Conservation (phyloP, 352 stramenopile species). For the Globisporangium canariense region DNA sequence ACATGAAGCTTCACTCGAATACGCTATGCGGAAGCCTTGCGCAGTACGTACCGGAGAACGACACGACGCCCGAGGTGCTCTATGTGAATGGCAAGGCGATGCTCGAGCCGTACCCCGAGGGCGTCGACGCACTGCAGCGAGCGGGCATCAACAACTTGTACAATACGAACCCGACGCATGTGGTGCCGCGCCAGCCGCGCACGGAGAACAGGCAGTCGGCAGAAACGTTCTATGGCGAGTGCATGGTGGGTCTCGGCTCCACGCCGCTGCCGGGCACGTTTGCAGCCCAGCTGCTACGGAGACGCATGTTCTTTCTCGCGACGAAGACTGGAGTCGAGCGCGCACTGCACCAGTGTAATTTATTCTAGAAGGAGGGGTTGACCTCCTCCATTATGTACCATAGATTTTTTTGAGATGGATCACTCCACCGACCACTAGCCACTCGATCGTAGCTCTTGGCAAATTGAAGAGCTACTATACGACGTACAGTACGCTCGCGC, state of each 20-base stretch:
- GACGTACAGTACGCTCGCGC: too few species aligned
- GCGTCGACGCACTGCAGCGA: conserved; percentile 20
- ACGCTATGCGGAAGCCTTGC: conserved; percentile 41
- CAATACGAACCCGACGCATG: conserved; percentile 19
- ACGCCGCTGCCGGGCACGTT: conserved; percentile 19
- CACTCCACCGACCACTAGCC: too few species aligned
- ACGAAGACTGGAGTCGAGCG: conserved; percentile 3
- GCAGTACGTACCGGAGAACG: conserved; percentile 30
- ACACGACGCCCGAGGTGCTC: conserved; percentile 21
- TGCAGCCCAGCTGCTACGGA: conserved; percentile 14
- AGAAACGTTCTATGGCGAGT: conserved; percentile 9
- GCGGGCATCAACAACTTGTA: conserved; percentile 10
- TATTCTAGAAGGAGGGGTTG: neutral
- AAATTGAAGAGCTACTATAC: too few species aligned
- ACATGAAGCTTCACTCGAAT: conserved; percentile 34
- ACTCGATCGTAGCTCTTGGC: too few species aligned
- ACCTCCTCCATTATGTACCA: too few species aligned
- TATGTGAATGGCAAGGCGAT: conserved; percentile 54
- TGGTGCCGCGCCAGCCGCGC: conserved; percentile 9
- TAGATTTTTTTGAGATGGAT: too few species aligned
- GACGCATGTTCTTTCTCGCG: conserved; percentile 15
- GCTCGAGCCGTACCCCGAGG: conserved; percentile 36
- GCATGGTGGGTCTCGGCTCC: conserved; percentile 18
- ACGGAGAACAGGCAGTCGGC: conserved; percentile 1
- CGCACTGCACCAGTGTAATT: conserved; percentile 9